Base-by-base conservation (phyloP, 2,329 filamentous ascomycete species). In the Annulohypoxylon truncatum region DNA sequence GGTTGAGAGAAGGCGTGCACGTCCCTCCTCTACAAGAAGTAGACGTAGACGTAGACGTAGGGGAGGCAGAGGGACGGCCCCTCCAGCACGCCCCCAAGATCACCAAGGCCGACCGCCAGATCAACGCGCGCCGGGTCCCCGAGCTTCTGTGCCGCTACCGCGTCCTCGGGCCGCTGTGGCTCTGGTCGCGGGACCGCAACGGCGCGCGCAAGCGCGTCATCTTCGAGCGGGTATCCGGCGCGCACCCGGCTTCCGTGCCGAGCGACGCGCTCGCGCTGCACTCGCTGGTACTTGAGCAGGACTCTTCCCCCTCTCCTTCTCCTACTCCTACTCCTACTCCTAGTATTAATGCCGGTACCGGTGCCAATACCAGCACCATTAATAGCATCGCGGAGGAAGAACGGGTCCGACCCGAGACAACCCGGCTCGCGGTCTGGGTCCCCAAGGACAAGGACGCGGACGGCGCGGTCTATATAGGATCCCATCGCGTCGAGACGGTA, bases 11-110 rank as follows among this genome's bases (percentile, higher is more conserved):
- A 1, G 83, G 88, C 0, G 70, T 90, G 0, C 94, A 94, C 73
- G 80, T 94, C 0, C 85, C 88, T 1, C 92, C 90, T 0, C 6
- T 75, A 47, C 10, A 52, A 26, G 55, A 67, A 70, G 22, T 64
- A 63, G 20, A 72, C 58, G 54, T 76, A 29, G 28, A 10, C 8
- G 18, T 47, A 46, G 12, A 52, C 22, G 50, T 66, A 71, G 4
- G 13, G n/a, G 22, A 33, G 13, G 9, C 5, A 3, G 5, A 22
- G 6, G 15, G 10, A 22, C n/a, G n/a, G n/a, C 28, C 12, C 12
- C 8, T 69, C n/a, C 22, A 33, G 0, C 85, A 90, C 73, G 95
- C 95, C 0, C 87, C 88, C 1, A 97, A 97, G 75, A 87, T 97
- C 64, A 87, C 79, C 1, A 86, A 90, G 59, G 79, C 83, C 4